Conservation (phyloP, 179 eudicot genomes). For the Patellifolia procumbens region DNA sequence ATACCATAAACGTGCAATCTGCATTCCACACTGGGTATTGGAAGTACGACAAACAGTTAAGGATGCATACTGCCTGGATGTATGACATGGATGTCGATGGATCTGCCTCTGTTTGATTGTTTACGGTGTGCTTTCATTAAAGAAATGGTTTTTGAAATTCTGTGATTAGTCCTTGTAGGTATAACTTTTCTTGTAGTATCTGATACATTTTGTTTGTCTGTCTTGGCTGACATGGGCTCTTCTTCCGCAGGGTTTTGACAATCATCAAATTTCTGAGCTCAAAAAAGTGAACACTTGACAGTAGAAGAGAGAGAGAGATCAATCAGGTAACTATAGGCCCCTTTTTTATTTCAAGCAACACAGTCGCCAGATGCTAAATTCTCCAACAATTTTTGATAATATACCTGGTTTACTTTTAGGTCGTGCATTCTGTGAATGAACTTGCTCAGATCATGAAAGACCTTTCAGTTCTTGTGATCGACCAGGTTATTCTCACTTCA, state of each 20-base stretch:
- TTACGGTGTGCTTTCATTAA: neutral
- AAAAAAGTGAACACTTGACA: conserved; percentile 78
- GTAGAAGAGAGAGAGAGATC: conserved; percentile 94
- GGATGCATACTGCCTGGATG: neutral
- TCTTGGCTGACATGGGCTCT: conserved; percentile 6
- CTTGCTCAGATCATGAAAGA: conserved; percentile 99
- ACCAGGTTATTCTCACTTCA: conserved; percentile 58
- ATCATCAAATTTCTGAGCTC: conserved; percentile 66
- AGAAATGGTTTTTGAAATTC: neutral
- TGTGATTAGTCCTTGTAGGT: neutral
- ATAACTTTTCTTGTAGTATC: neutral
- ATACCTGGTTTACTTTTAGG: conserved; percentile 41
- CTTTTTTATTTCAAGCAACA: neutral
- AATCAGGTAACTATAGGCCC: conserved; percentile 49
- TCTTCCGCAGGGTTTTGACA: conserved; percentile 57
- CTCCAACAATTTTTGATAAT: conserved; percentile 1
- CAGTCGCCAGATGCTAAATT: neutral
- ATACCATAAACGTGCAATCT: neutral
- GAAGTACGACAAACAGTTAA: neutral
- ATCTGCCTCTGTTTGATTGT: neutral
- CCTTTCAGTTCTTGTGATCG: conserved; percentile 89
- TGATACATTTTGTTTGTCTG: neutral
- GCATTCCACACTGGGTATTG: neutral
- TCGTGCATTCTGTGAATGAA: conserved; percentile 88
- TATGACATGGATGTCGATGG: neutral